Conservation (phyloP, 768 basidiomycete genomes). For the Mycena epipterygia region DNA sequence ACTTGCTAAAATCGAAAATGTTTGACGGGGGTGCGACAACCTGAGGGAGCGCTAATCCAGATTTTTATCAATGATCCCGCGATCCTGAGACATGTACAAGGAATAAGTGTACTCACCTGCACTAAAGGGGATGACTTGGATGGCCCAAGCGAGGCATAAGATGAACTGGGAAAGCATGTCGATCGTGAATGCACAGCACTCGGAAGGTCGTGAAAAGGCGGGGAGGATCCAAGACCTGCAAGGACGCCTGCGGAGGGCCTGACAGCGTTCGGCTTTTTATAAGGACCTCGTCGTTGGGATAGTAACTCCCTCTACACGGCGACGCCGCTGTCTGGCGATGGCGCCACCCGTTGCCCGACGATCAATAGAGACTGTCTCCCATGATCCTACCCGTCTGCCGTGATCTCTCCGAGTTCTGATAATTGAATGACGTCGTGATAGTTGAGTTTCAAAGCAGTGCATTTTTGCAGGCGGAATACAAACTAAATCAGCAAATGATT, state of each 20-base stretch:
- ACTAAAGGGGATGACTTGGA: background rate
- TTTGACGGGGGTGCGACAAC: background rate
- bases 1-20: background rate
- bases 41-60: background rate
- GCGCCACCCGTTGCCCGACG: background rate
- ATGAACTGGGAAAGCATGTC: background rate
- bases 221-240: constrained; percentile 15
- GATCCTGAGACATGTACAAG: too few species aligned
- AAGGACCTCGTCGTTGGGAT: background rate
- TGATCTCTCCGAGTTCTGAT: background rate
- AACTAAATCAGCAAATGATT: background rate
- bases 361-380: background rate
- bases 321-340: too few species aligned
- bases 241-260: background rate
- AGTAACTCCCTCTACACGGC: background rate
- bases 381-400: background rate
- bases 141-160: background rate
- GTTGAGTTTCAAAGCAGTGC: background rate
- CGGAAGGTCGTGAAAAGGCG: background rate
- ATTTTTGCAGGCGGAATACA: background rate
- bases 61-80: too few species aligned
- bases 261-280: background rate
- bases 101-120: background rate
- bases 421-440: background rate
- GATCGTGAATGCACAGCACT: constrained; percentile 1